Base-by-base conservation (phyloP, 495 filamentous ascomycete species). In the Hypoxylon fragiforme region DNA sequence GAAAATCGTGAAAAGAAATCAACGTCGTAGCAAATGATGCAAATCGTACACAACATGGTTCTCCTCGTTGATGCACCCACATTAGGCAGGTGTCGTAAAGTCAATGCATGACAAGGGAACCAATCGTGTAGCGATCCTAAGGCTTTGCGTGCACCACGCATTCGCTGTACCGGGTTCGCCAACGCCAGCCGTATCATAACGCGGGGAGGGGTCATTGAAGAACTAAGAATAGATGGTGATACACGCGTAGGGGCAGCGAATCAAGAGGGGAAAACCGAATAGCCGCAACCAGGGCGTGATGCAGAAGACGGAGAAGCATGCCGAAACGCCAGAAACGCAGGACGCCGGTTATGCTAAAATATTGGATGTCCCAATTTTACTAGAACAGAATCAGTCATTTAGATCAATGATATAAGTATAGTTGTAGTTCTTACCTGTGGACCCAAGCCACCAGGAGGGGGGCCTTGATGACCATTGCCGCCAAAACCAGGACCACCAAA, bases 291-390 rank as follows among this genome's bases (percentile, higher is more conserved):
- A 58, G 57, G 54, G 64, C 44, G 44, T 37, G 61, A 65, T 57
- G 62, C 58, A 51, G 48, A 52, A 59, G 51, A 65, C 50, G 36
- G 34, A 44, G 58, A 65, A 64, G 54, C 65, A 63, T 60, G 58
- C 59, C 62, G 55, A 54, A 68, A 68, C 65, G 65, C 65, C 65
- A 54, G 47, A 62, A 68, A 65, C 64, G 54, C 64, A 57, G 42
- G 62, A 68, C 65, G 65, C 65, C 65, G 45, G 58, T 62, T 64
- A 63, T 65, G 62, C 64, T 60, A 19, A 62, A 56, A 51, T 37
- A 31, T 44, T 51, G 41, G 22, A 42, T 37, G 26, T 18, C 38
- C 9, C 4, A 9, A 19, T 37, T 49, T 62, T 44, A 55, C 50
- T 56, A 56, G 1, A 19, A 34, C 0, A 30, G 1, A 15, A 14